Conservation (phyloP, 768 basidiomycete species). For the Cyclocybe aegerita region DNA sequence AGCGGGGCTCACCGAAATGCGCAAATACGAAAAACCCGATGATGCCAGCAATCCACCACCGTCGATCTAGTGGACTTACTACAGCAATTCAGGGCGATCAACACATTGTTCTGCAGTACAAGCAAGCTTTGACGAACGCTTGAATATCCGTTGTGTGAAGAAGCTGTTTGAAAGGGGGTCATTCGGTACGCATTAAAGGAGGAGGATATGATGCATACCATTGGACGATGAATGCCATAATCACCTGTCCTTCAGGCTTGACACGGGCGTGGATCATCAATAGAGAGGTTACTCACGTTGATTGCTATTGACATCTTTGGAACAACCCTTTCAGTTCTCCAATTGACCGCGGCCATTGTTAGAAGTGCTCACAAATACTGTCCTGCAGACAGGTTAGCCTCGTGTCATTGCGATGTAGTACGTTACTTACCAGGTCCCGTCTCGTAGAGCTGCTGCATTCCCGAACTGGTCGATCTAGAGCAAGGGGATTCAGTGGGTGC, state of each 20-base stretch:
- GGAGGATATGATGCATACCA: conserved; percentile 24
- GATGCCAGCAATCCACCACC: conserved; percentile 35
- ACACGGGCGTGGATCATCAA: background rate
- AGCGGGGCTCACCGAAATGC: conserved; percentile 36
- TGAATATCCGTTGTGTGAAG: conserved; percentile 38
- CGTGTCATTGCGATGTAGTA: no score
- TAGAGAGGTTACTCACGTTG: conserved; percentile 27
- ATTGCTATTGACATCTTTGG: conserved; percentile 34
- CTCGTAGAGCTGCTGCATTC: no score
- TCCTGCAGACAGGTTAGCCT: no score
- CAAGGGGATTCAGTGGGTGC: no score
- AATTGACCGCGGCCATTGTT: no score
- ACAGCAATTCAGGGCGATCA: background rate
- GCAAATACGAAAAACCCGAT: conserved; percentile 37
- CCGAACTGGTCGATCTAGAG: no score
- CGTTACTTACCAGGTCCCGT: no score
- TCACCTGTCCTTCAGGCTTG: conserved; percentile 24
- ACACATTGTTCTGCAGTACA: background rate
- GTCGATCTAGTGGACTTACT: conserved; percentile 33
- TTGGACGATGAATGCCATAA: conserved; percentile 43
- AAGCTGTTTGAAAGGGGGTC: conserved; percentile 24
- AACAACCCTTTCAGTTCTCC: no score
- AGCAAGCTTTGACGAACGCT: conserved; percentile 24
- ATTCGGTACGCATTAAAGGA: background rate
- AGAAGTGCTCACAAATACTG: no score